phyloP scores from a whole-genome alignment of 805 yeast genomes.

The Nakazawaea populi region DNA sequence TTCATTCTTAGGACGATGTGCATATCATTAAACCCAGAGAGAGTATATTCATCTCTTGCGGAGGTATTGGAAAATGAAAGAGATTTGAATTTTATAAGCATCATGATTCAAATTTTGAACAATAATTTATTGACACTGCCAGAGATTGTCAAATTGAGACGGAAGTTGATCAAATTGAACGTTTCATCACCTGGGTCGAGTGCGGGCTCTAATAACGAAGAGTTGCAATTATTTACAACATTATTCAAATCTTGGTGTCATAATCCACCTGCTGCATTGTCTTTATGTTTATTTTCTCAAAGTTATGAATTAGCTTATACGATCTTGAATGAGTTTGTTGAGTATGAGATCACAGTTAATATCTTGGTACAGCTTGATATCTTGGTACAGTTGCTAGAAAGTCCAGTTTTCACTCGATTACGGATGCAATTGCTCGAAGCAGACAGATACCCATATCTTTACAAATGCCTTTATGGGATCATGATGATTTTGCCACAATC shows the following conservation, averaged over 20 bases:
- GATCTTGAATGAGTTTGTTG: conserved; percentile 76
- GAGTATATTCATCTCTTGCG: conserved; percentile 76
- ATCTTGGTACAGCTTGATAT: conserved; percentile 83
- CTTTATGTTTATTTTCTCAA: conserved; percentile 80
- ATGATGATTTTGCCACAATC: conserved; percentile 94
- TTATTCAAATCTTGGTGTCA: conserved; percentile 89
- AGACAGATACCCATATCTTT: conserved; percentile 69
- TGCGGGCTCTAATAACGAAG: conserved; percentile 29
- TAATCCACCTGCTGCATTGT: conserved; percentile 82
- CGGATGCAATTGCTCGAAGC: conserved; percentile 89
- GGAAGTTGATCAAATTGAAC: conserved; percentile 38
- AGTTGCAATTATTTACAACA: conserved; percentile 63
- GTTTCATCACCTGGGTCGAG: conserved; percentile 7
- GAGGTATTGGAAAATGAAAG: conserved; percentile 59
- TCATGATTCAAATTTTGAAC: conserved; percentile 81
- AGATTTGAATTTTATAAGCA: conserved; percentile 66
- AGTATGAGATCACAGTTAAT: conserved; percentile 73
- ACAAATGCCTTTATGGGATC: conserved; percentile 85
- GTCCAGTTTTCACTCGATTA: conserved; percentile 85
- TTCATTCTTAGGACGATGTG: conserved; percentile 82
- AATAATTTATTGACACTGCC: conserved; percentile 82
- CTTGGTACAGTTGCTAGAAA: conserved; percentile 82
- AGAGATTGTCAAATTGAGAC: conserved; percentile 67
- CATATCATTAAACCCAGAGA: conserved; percentile 71
- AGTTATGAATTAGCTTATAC: conserved; percentile 83